Base-by-base conservation (phyloP, 805 yeast species). In the Pichia rugopelliculosa region DNA sequence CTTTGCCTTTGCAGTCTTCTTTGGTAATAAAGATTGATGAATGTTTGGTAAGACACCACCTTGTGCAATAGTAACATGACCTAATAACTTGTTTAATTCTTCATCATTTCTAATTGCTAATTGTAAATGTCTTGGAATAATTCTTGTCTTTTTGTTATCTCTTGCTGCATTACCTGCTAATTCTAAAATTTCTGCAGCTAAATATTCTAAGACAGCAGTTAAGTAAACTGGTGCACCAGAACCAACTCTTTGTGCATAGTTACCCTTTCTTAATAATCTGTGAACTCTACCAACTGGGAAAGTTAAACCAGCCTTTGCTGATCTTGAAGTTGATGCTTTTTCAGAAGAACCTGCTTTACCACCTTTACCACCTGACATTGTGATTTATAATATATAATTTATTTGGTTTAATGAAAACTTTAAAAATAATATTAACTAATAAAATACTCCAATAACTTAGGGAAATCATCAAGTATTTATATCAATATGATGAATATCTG, bases 241-340 rank as follows among this genome's bases (percentile, higher is more conserved):
- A 81, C 98, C 97, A 63, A 91, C 84, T 78, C 98, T 84, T 77
- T 90, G 95, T 67, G 97, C 95, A 77, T 91, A 87, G 84, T 90
- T 87, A 71, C 96, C 96, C 76, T 85, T 88, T 82, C 95, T 87
- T 67, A 91, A 76, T 62, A 90, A 80, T 77, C 97, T 84, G 80
- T 91, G 96, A 61, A 91, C 93, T 83, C 98, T 90, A 73, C 98
- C 98, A 60, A 91, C 98, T 77, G 98, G 98, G 95, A 91, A 91
- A 64, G 95, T 87, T 68, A 91, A 82, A 73, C 97, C 98, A 68
- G 98, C 97, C 80, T 89, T 91, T 56, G 96, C 84, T 61, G 98
- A 91, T 83, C 98, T 88, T 49, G 97, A 86, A 77, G 91, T 93
- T 68, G 97, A 84, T 65, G 95, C 89, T 76, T 91, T 91, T 70